phyloP scores from a whole-genome alignment of 148 eudicot genomes.

The Cornus controversa region DNA sequence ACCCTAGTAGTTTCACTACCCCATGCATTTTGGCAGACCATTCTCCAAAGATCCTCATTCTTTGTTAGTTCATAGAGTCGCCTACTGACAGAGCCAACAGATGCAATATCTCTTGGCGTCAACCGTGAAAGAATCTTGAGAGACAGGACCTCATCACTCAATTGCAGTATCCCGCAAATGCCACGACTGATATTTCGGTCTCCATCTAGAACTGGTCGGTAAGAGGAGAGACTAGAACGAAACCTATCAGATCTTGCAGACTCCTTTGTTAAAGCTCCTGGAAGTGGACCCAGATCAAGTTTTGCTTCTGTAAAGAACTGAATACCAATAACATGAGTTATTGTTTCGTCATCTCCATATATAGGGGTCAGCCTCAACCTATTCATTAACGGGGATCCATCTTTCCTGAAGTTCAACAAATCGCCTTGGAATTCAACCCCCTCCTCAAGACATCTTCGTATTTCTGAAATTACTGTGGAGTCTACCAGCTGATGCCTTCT shows the following conservation, averaged over 20 bases:
- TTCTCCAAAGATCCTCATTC: conserved; percentile 88
- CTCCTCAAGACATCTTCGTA: conserved; percentile 80
- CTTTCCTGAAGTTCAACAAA: conserved; percentile 79
- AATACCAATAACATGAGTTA: conserved; percentile 86
- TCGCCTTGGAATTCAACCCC: conserved; percentile 94
- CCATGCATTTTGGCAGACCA: conserved; percentile 98
- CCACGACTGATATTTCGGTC: conserved; percentile 46
- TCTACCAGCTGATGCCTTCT: conserved; percentile 94
- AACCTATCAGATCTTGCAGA: conserved; percentile 44
- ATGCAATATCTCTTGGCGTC: conserved; percentile 90
- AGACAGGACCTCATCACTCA: conserved; percentile 85
- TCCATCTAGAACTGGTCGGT: conserved; percentile 34
- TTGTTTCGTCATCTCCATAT: conserved; percentile 74
- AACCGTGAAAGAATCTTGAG: conserved; percentile 69
- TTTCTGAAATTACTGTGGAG: conserved; percentile 75
- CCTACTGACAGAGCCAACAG: conserved; percentile 75
- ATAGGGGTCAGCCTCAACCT: conserved; percentile 81
- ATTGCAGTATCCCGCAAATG: conserved; percentile 67
- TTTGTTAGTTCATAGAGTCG: conserved; percentile 68
- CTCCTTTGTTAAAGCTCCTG: conserved; percentile 56
- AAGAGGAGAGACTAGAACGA: conserved; percentile 51
- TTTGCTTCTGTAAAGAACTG: conserved; percentile 73
- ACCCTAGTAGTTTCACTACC: conserved; percentile 87
- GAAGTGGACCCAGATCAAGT: conserved; percentile 78
- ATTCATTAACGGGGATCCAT: conserved; percentile 90